Evolutionary conservation across 805 yeast species (phyloP).

Genomic region (Pachysolen tannophilus): DNA sequence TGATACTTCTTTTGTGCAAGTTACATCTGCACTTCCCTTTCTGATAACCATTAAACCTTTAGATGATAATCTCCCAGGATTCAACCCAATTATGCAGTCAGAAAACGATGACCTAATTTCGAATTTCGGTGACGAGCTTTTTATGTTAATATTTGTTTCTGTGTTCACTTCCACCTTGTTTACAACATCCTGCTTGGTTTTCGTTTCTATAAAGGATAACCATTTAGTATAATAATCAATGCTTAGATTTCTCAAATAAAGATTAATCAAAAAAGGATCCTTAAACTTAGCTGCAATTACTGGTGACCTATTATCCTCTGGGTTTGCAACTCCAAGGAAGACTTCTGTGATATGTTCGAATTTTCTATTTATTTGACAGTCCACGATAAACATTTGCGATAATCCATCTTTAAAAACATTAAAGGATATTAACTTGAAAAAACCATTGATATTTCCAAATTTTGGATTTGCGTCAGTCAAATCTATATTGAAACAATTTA

Average conservation of each 20-base stretch:
- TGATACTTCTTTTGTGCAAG: constrained; percentile 24
- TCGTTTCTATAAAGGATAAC: constrained; percentile 35
- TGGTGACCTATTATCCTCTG: constrained; percentile 28
- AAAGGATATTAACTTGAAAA: constrained; percentile 12
- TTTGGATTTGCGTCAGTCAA: constrained; percentile 15
- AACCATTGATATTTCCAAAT: constrained; percentile 25
- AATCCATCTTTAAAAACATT: constrained; percentile 13
- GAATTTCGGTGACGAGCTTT: constrained; percentile 11
- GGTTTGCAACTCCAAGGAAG: constrained; percentile 24
- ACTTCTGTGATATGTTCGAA: constrained; percentile 16
- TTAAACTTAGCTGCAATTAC: constrained; percentile 30
- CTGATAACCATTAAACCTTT: constrained; percentile 43
- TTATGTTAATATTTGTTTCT: not conserved
- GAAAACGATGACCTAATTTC: constrained; percentile 29
- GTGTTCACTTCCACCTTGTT: not conserved
- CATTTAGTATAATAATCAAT: constrained; percentile 56
- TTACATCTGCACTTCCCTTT: constrained; percentile 46
- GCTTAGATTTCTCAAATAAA: constrained; percentile 38
- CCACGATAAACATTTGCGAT: constrained; percentile 11
- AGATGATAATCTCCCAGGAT: constrained; percentile 53
- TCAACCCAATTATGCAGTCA: constrained; percentile 54
- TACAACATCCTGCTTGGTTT: not conserved
- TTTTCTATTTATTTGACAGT: constrained; percentile 7
- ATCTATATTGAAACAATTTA: constrained; percentile 11
- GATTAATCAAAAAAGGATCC: constrained; percentile 26